Evolutionary conservation across 2,329 filamentous ascomycete species (phyloP).

Genomic region (Claviceps humidiphila): DNA sequence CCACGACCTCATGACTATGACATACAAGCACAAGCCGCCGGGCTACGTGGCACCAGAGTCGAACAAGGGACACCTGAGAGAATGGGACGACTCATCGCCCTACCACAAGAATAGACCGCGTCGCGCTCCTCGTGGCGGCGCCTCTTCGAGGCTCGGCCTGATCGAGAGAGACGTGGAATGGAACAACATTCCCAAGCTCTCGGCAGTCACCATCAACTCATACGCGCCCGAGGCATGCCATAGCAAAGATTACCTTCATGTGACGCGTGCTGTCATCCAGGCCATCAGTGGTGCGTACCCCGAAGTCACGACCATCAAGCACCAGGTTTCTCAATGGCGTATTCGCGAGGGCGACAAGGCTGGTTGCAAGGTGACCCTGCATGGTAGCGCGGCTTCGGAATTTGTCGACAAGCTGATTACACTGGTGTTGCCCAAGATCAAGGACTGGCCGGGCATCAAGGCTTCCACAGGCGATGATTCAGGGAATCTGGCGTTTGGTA

Average conservation of each 20-base stretch:
- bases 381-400: slow-evolving; percentile 71
- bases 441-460: slow-evolving; percentile 72
- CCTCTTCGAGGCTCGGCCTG: slow-evolving; percentile 49
- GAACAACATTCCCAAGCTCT: slow-evolving; percentile 72
- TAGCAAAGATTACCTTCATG: slow-evolving; percentile 64
- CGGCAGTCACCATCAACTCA: slow-evolving; percentile 67
- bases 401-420: slow-evolving; percentile 86
- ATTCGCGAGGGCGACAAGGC: slow-evolving; percentile 58
- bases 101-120: slow-evolving; percentile 88
- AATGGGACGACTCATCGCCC: slow-evolving; percentile 82
- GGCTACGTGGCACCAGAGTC: slow-evolving; percentile 45
- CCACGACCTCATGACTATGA: slow-evolving; percentile 75
- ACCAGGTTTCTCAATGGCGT: slow-evolving; percentile 62
- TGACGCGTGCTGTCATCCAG: slow-evolving; percentile 73
- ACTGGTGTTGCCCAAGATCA: slow-evolving; percentile 84
- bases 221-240: slow-evolving; percentile 56
- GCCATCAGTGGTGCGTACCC: slow-evolving; percentile 70
- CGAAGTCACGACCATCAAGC: slow-evolving; percentile 53
- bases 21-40: slow-evolving; percentile 75
- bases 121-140: slow-evolving; percentile 67
- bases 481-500: slow-evolving; percentile 76
- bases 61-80: slow-evolving; percentile 52
- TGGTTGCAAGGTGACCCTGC: slow-evolving; percentile 64
- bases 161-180: slow-evolving; percentile 65
- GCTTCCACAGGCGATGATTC: slow-evolving; percentile 64